Evolutionary conservation across 2,329 filamentous ascomycete species (phyloP).

Genomic region (Scedosporium aurantiacum): DNA sequence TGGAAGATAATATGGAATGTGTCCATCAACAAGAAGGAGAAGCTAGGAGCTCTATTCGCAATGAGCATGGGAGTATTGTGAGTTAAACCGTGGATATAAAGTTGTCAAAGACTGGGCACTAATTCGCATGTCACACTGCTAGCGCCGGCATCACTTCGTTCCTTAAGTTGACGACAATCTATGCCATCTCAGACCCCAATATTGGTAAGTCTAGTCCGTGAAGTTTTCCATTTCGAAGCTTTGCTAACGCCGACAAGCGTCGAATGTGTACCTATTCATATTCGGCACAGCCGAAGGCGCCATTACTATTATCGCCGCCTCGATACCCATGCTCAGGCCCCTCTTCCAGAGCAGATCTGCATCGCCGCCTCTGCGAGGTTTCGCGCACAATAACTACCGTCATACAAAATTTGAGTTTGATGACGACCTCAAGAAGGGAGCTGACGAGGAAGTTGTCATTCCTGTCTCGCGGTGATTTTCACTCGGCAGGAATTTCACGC

Average conservation of each 20-base stretch:
- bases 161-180: slow-evolving; percentile 16
- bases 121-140: not conserved
- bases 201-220: slow-evolving; percentile 1
- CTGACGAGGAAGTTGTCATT: too few species aligned
- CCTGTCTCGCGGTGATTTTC: too few species aligned
- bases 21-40: slow-evolving; percentile 26
- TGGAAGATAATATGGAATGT: slow-evolving; percentile 27
- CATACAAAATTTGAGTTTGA: not conserved
- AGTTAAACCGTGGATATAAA: slow-evolving; percentile 8
- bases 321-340: slow-evolving; percentile 10
- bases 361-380: not conserved
- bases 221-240: not conserved
- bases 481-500: too few species aligned
- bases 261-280: slow-evolving; percentile 11
- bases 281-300: slow-evolving; percentile 13
- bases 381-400: not conserved
- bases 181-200: slow-evolving; percentile 12
- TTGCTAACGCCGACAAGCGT: slow-evolving; percentile 4
- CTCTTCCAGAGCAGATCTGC: not conserved
- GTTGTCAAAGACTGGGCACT: not conserved
- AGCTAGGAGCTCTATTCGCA: slow-evolving; percentile 24
- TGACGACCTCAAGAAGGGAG: too few species aligned
- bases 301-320: slow-evolving; percentile 13
- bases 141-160: slow-evolving; percentile 21
- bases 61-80: slow-evolving; percentile 32